Conservation (phyloP, 1,139 yeast genomes). For the Sugiyamaella neomexicana region DNA sequence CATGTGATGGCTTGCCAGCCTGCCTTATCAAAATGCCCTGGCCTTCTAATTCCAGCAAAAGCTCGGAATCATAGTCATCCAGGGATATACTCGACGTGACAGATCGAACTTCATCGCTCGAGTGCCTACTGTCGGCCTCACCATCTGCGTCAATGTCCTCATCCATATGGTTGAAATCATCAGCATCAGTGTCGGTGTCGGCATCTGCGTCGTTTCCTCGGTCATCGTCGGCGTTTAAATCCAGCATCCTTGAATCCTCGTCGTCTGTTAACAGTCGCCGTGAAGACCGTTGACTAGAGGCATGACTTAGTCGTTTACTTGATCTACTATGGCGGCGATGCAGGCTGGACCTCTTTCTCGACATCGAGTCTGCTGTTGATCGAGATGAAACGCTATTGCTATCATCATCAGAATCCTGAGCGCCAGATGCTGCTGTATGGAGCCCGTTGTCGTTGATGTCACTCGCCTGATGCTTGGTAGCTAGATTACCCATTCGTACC, state of each 20-base stretch:
- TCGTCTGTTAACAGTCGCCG: slow-evolving; percentile 2
- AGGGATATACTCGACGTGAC: slow-evolving; percentile 24
- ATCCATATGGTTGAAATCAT: slow-evolving; percentile 14
- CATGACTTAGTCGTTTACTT: slow-evolving; percentile 5
- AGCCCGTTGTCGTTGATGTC: background rate
- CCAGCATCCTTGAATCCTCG: slow-evolving; percentile 10
- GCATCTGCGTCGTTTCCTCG: slow-evolving; percentile 12
- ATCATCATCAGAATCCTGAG: background rate
- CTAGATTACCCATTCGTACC: slow-evolving; percentile 37
- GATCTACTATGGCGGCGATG: slow-evolving; percentile 1
- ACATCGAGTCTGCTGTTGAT: background rate
- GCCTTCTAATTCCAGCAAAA: slow-evolving; percentile 71
- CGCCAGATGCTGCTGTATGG: background rate
- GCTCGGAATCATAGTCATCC: slow-evolving; percentile 21
- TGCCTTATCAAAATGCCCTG: slow-evolving; percentile 93
- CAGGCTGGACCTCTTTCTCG: background rate
- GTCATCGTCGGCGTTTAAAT: slow-evolving; percentile 12
- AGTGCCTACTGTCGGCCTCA: slow-evolving; percentile 1
- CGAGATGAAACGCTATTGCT: slow-evolving; percentile 1
- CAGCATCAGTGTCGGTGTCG: slow-evolving; percentile 15
- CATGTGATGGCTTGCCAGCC: slow-evolving; percentile 64
- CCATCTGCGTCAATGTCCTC: slow-evolving; percentile 15
- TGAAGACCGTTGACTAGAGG: slow-evolving; percentile 7
- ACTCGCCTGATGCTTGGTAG: background rate
- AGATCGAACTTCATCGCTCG: slow-evolving; percentile 13